These are phyloP conservation scores for Solanum chacoense DNA, from an alignment of 305 asterid species.

Conservation along the genomic window DNA sequence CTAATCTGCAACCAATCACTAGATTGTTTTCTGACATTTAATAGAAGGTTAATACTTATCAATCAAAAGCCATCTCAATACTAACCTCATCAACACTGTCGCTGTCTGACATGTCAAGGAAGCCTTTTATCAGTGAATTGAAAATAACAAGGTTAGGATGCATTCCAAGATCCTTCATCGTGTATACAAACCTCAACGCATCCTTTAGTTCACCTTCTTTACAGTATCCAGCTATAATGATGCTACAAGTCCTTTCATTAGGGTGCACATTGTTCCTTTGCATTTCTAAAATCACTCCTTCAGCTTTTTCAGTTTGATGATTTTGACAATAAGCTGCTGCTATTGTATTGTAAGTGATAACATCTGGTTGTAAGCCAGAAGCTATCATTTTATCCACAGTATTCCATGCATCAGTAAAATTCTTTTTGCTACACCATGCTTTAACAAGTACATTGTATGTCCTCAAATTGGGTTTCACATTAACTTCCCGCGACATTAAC, in stretches of 20 bases:
- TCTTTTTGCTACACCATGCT: conserved; percentile 63
- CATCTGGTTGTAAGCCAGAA: conserved; percentile 44
- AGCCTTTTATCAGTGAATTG: conserved; percentile 64
- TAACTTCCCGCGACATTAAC: conserved; percentile 32
- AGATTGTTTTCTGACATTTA: background rate
- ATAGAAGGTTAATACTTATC: conserved; percentile 2
- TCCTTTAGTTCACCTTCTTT: conserved; percentile 52
- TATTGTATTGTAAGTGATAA: conserved; percentile 44
- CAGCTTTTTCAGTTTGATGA: conserved; percentile 38
- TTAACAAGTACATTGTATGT: conserved; percentile 53
- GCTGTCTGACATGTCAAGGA: conserved; percentile 39
- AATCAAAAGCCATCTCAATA: background rate
- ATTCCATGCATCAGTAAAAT: conserved; percentile 42
- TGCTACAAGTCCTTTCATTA: conserved; percentile 59
- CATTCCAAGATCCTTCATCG: conserved; percentile 47
- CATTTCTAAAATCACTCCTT: conserved; percentile 48
- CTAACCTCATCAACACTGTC: conserved; percentile 59
- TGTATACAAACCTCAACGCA: conserved; percentile 54
- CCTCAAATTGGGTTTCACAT: conserved; percentile 54
- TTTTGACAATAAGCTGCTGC: conserved; percentile 45
- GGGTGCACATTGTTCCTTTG: conserved; percentile 41
- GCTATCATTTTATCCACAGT: conserved; percentile 53
- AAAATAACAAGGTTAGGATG: conserved; percentile 47
- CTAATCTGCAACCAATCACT: background rate
- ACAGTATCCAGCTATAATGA: conserved; percentile 52